Base-by-base conservation (phyloP, 805 yeast genomes). In the Metschnikowia kofuensis region DNA sequence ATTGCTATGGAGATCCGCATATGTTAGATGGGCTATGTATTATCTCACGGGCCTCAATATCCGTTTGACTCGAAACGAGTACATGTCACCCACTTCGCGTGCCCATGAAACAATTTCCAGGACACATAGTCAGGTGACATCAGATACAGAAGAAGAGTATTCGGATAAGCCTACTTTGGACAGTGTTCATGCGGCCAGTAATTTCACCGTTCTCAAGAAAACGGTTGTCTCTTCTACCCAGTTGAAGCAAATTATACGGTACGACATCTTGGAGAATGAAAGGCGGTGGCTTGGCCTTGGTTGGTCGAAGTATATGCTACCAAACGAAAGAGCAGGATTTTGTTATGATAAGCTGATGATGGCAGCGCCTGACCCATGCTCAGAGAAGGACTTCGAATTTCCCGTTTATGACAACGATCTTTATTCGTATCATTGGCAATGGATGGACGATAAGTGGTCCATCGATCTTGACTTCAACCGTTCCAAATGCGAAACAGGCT, bases 201-300 rank as follows among this genome's bases (percentile, higher is more conserved):
- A 71, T 48, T 73, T 71, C 57, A 72, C 63, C 40, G 68, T 76
- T 21, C 38, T 75, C 32, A 67, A 65, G 34, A 76, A 73, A 42
- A 57, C 63, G 4, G 62, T 68, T 6, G 62, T 67, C 4, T 69
- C 77, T 0, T 67, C 78, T 4, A 70, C 77, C 9, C 75, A 66
- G 48, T 58, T 74, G 31, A 75, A 75, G 21, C 80, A 79, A 54
- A 66, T 74, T 3, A 70, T 82, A 1, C 67, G 74, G 45, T 81
- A 82, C 51, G 77, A 74, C 42, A 65, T 82, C 1, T 58, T 77
- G 35, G 84, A 83, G 55, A 78, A 82, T 54, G 82, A 83, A 59
- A 68, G 88, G 55, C 65, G 85, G 41, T 81, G 86, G 85, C 34
- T 82, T 3, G 85, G 83, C 0, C 50, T 82, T 14, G 87, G 86